phyloP scores from a whole-genome alignment of 2,329 filamentous ascomycete species.

The Fusarium xyrophilum region DNA sequence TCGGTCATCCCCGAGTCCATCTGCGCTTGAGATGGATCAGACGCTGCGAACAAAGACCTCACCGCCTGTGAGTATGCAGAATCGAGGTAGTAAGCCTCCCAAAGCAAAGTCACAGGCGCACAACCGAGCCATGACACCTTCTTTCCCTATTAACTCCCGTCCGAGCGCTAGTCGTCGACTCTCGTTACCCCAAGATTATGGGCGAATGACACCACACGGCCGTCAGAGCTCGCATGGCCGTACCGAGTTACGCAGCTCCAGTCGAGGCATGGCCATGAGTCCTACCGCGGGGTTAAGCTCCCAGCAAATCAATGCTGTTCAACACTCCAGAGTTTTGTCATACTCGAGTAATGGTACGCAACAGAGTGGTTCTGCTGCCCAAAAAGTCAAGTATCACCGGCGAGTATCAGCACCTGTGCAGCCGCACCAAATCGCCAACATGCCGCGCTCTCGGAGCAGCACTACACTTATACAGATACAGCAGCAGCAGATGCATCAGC shows the following conservation, averaged over 20 bases:
- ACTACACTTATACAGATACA: slow-evolving; percentile 25
- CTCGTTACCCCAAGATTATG: slow-evolving; percentile 31
- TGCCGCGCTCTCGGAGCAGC: slow-evolving; percentile 24
- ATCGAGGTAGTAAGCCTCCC: slow-evolving; percentile 45
- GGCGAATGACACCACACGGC: slow-evolving; percentile 24
- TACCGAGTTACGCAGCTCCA: slow-evolving; percentile 24
- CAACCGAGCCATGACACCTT: slow-evolving; percentile 19
- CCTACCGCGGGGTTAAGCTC: slow-evolving; percentile 1
- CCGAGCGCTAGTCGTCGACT: slow-evolving; percentile 18
- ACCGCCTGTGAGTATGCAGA: slow-evolving; percentile 54
- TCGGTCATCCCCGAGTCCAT: slow-evolving; percentile 5
- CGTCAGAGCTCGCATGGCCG: slow-evolving; percentile 19
- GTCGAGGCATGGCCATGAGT: slow-evolving; percentile 9
- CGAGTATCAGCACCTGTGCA: slow-evolving; percentile 32
- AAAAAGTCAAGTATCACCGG: slow-evolving; percentile 30
- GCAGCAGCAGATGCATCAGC: slow-evolving; percentile 16
- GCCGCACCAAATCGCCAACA: background rate
- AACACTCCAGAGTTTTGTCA: slow-evolving; percentile 22
- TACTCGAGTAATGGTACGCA: slow-evolving; percentile 32
- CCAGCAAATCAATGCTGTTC: slow-evolving; percentile 11
- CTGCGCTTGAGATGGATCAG: slow-evolving; percentile 22
- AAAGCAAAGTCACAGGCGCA: slow-evolving; percentile 21
- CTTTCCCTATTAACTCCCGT: slow-evolving; percentile 19
- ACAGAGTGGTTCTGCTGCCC: background rate
- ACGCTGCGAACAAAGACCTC: slow-evolving; percentile 46